phyloP scores from a whole-genome alignment of 2,329 filamentous ascomycete genomes.

The Pseudogymnoascus sp. region DNA sequence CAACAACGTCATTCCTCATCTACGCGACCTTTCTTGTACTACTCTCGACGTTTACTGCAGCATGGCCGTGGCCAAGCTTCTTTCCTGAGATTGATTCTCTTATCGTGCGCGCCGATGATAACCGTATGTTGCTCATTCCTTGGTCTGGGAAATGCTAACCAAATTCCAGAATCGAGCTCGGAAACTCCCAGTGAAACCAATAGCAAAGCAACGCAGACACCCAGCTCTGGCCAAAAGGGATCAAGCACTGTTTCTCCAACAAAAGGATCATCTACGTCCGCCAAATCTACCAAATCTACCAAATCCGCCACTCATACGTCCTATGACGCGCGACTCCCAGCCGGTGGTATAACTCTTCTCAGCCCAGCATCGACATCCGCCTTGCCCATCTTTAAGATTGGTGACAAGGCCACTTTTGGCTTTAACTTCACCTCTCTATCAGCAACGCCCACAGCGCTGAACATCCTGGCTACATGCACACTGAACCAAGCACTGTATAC shows the following conservation, averaged over 20 bases:
- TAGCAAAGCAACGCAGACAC: not conserved
- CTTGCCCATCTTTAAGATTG: conserved; percentile 50
- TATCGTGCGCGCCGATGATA: conserved; percentile 32
- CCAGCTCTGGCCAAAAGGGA: not conserved
- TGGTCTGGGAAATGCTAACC: not conserved
- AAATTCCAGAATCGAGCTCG: not conserved
- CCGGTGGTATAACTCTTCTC: conserved; percentile 47
- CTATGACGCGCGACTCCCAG: conserved; percentile 40
- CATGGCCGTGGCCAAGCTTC: conserved; percentile 51
- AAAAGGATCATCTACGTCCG: not conserved
- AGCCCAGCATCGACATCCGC: conserved; percentile 41
- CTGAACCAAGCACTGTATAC: conserved; percentile 49
- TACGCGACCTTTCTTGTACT: conserved; percentile 46
- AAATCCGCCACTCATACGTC: conserved; percentile 18
- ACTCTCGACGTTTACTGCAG: conserved; percentile 33
- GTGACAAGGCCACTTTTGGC: conserved; percentile 49
- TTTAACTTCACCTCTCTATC: conserved; percentile 61
- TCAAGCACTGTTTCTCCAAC: not conserved
- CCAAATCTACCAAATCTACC: conserved; percentile 8
- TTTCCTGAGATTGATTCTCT: conserved; percentile 47
- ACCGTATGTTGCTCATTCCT: not conserved
- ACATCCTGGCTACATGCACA: conserved; percentile 52
- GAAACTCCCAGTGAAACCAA: not conserved
- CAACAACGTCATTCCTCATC: conserved; percentile 37
- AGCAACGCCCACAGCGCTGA: conserved; percentile 51